These are phyloP conservation scores for Bodo saltans DNA, from an alignment of 78 protist species.

Conservation along the genomic window DNA sequence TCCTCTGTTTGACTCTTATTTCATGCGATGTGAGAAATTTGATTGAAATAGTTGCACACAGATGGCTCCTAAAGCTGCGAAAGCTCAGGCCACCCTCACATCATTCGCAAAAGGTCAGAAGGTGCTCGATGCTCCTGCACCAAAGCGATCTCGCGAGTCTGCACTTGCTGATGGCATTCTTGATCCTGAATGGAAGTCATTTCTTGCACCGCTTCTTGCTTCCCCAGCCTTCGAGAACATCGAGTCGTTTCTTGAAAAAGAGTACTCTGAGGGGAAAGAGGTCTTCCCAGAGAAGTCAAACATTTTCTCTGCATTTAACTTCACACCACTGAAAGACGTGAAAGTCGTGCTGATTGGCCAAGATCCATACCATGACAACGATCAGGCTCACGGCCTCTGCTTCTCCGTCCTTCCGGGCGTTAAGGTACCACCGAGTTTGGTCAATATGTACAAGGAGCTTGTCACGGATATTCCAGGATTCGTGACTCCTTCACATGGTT, in stretches of 20 bases:
- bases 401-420: constrained; percentile 64
- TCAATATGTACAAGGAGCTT: constrained; percentile 70
- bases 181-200: neutral
- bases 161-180: no score
- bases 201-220: neutral
- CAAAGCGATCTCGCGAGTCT: no score
- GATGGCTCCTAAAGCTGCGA: no score
- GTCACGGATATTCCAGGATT: constrained; percentile 40
- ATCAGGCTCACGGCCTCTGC: constrained; percentile 84
- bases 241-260: neutral
- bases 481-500: constrained; percentile 50
- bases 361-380: constrained; percentile 72
- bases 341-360: constrained; percentile 73
- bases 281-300: constrained; percentile 53
- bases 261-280: neutral
- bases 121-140: no score
- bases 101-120: no score
- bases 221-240: neutral
- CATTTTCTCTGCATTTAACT: constrained; percentile 52
- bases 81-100: no score
- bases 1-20: no score
- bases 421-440: constrained; percentile 48
- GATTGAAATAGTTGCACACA: no score
- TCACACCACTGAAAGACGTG: constrained; percentile 43
- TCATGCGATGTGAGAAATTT: no score